These are phyloP conservation scores for Pulveroboletus sp. DNA, from an alignment of 768 basidiomycete genomes.

Conservation along the genomic window DNA sequence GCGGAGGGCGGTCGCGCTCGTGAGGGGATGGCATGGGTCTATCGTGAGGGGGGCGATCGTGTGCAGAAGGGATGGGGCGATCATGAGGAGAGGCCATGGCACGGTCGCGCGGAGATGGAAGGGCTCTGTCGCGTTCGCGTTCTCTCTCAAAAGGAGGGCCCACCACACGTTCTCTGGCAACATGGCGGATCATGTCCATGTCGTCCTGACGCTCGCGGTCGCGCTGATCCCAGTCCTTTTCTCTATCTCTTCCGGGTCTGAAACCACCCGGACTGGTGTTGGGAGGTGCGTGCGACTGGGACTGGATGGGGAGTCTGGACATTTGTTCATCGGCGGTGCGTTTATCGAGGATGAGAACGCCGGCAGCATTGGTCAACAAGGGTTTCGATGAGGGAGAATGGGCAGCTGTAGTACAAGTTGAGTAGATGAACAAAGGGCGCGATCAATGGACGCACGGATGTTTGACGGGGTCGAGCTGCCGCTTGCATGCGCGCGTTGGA, in stretches of 20 bases:
- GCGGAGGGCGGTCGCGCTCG: slow-evolving; percentile 22
- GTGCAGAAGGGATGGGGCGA: slow-evolving; percentile 17
- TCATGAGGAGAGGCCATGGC: slow-evolving; percentile 25
- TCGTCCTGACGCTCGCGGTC: slow-evolving; percentile 30
- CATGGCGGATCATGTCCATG: slow-evolving; percentile 25
- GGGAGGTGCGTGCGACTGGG: slow-evolving; percentile 18
- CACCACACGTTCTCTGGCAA: slow-evolving; percentile 23
- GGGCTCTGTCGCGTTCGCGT: slow-evolving; percentile 21
- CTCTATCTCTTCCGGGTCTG: slow-evolving; percentile 25
- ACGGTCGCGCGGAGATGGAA: slow-evolving; percentile 26
- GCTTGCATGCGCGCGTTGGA: slow-evolving; percentile 25
- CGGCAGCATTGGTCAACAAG: slow-evolving; percentile 23
- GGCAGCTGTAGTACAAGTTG: slow-evolving; percentile 17
- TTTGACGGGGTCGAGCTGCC: slow-evolving; percentile 25
- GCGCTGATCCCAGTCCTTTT: slow-evolving; percentile 26
- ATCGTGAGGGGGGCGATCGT: slow-evolving; percentile 23
- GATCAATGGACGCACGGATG: slow-evolving; percentile 19
- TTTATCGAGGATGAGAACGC: slow-evolving; percentile 29
- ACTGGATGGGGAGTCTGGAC: slow-evolving; percentile 20
- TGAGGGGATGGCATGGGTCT: slow-evolving; percentile 24
- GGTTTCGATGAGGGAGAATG: slow-evolving; percentile 28
- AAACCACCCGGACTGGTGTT: slow-evolving; percentile 22
- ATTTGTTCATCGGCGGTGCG: slow-evolving; percentile 31
- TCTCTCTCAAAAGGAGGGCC: slow-evolving; percentile 25
- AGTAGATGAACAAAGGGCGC: not conserved